Evolutionary conservation across 352 stramenopile genomes (phyloP), one percentile per base, ranked within the genome.

Genomic region (Lagenidium sp.): DNA sequence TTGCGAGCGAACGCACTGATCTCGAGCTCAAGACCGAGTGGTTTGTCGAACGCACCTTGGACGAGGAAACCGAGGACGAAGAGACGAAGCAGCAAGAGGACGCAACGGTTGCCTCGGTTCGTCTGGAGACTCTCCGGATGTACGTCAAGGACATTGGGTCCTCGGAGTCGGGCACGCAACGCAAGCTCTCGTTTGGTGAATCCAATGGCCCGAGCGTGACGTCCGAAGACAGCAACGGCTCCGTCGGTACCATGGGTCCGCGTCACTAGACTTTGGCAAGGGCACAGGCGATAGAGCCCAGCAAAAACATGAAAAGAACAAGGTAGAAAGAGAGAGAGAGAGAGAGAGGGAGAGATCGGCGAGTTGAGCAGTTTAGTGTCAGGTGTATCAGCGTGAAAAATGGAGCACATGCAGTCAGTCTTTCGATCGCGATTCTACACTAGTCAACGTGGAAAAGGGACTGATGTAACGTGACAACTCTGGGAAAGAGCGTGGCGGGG

Each of bases 11-110:
- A 28, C 70, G 74, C 16, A 56, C 54, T 4, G 58, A 81, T 34
- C 63, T 84, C 5, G 74, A 70, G 30, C 53, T 86, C 49, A 80
- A 81, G 52, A 86, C 68, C 1, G 74, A 86, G 41, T 86, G 74
- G 70, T 66, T 86, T 47, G 50, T 65, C 5, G 68, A 84, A 55
- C n/a, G 4, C 0, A 42, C 47, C 1, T 41, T 52, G 15, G 53
- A 61, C 6, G 53, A 61, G 6, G 46, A 41, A 1, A 61, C 68
- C 36, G 54, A 32, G 0, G 28, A 39, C 0, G 68, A 80, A 1
- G 64, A 65, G 3, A 63, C 70, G 41, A 57, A 72, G 31, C 46
- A 39, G 3, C 60, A 57, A 13, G 46, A 41, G 4, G 47, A 22
- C 11, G 50, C 32, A 3, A 52, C 45, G 23, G 50, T 53, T 18